Conservation (phyloP, 208 protist species). For the Polymyxa betae region DNA sequence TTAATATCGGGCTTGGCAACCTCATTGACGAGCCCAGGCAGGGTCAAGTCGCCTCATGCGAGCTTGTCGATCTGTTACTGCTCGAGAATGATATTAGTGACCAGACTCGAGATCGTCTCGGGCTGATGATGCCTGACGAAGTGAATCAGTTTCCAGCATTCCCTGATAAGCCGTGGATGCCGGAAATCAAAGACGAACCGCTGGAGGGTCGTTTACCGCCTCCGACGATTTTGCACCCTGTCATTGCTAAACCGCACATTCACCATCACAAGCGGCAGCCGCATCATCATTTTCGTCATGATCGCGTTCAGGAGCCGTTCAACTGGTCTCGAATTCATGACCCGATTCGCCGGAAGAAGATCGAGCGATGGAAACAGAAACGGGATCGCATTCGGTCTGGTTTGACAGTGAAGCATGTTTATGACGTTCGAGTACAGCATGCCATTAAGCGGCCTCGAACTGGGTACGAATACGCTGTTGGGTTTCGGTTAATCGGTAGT, state of each 20-base stretch:
- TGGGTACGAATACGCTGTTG: background rate
- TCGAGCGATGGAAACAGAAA: slow-evolving; percentile 27
- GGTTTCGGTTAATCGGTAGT: background rate
- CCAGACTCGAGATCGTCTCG: background rate
- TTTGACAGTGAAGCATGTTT: slow-evolving; percentile 25
- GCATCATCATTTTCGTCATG: background rate
- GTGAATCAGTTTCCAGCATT: background rate
- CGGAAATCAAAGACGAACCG: background rate
- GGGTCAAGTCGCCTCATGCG: background rate
- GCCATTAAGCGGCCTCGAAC: slow-evolving; percentile 42
- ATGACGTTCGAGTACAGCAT: slow-evolving; percentile 34
- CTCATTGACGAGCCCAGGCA: background rate
- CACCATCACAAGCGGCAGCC: too few relatives aligned
- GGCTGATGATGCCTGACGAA: background rate
- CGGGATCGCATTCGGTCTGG: slow-evolving; percentile 5
- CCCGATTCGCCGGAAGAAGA: slow-evolving; percentile 23
- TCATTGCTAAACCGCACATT: background rate
- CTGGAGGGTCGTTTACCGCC: background rate
- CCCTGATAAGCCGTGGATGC: background rate
- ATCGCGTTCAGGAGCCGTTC: background rate
- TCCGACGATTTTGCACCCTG: background rate
- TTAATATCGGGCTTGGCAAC: background rate
- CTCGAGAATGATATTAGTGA: background rate
- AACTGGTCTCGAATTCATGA: background rate
- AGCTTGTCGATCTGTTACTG: background rate